Percentiles rank a stretch among this genome's conserved stretches.
phyloP scores from a whole-genome alignment of 2,329 filamentous ascomycete species.

The Pseudocercospora fijiensis region DNA sequence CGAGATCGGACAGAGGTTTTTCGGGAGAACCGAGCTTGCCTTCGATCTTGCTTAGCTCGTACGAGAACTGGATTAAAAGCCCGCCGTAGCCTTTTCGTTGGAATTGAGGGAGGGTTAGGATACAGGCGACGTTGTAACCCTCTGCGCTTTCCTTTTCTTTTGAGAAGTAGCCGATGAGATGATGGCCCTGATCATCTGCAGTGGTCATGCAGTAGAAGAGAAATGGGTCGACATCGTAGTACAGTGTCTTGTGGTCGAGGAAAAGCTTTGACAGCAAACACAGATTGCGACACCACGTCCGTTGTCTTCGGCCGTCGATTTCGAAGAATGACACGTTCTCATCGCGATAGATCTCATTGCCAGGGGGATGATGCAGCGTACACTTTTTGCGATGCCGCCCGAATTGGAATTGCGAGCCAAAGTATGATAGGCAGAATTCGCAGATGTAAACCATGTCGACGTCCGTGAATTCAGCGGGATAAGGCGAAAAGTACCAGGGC shows the following conservation, averaged over 20 bases:
- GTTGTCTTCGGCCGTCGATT: constrained; percentile 89
- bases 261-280: constrained; percentile 96
- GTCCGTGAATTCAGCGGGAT: constrained; percentile 83
- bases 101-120: constrained; percentile 92
- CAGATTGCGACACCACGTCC: constrained; percentile 94
- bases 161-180: constrained; percentile 98
- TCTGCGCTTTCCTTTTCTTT: constrained; percentile 98
- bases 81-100: constrained; percentile 93
- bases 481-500: constrained; percentile 98
- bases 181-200: constrained; percentile 82
- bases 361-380: constrained; percentile 84
- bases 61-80: constrained; percentile 93
- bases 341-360: constrained; percentile 97
- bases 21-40: constrained; percentile 93
- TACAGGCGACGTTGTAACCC: constrained; percentile 97
- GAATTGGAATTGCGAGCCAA: constrained; percentile 78
- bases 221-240: constrained; percentile 99
- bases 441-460: constrained; percentile 93
- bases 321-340: constrained; percentile 94
- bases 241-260: constrained; percentile 94
- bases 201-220: constrained; percentile 98
- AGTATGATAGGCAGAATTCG: constrained; percentile 95
- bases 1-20: constrained; percentile 91
- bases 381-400: constrained; percentile 85
- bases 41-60: constrained; percentile 93